Conservation (phyloP, 495 filamentous ascomycete species). For the Mytilinidion resinicola region DNA sequence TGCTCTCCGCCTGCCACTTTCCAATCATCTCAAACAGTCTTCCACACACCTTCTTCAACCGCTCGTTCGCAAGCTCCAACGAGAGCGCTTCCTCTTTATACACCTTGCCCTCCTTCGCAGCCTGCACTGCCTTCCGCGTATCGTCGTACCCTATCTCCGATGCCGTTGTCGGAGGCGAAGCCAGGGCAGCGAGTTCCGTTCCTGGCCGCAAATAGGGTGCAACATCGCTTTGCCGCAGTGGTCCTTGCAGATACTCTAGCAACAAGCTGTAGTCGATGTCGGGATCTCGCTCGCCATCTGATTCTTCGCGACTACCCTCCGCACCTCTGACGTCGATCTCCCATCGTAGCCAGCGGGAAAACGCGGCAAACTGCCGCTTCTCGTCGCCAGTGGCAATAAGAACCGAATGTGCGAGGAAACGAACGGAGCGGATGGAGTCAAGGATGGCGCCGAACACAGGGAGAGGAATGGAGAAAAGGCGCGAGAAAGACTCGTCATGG, state of each 20-base stretch:
- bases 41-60: conserved; percentile 2
- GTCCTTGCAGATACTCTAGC: conserved; percentile 31
- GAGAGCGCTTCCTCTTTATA: conserved; percentile 21
- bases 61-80: conserved; percentile 7
- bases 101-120: conserved; percentile 12
- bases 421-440: conserved; percentile 40
- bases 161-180: not conserved
- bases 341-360: conserved; percentile 78
- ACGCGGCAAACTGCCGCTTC: conserved; percentile 66
- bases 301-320: conserved; percentile 43
- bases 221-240: conserved; percentile 22
- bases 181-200: not conserved
- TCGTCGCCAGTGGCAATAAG: conserved; percentile 68
- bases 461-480: conserved; percentile 54
- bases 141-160: conserved; percentile 13
- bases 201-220: conserved; percentile 7
- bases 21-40: conserved; percentile 18
- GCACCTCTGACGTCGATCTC: conserved; percentile 65
- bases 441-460: conserved; percentile 35
- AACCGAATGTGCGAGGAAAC: conserved; percentile 67
- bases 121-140: conserved; percentile 15
- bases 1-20: conserved; percentile 17
- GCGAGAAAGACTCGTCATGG: conserved; percentile 52
- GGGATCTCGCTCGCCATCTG: conserved; percentile 35
- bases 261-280: conserved; percentile 29